phyloP scores from a whole-genome alignment of 176 grass and related monocot species.

The Juncus effusus region DNA sequence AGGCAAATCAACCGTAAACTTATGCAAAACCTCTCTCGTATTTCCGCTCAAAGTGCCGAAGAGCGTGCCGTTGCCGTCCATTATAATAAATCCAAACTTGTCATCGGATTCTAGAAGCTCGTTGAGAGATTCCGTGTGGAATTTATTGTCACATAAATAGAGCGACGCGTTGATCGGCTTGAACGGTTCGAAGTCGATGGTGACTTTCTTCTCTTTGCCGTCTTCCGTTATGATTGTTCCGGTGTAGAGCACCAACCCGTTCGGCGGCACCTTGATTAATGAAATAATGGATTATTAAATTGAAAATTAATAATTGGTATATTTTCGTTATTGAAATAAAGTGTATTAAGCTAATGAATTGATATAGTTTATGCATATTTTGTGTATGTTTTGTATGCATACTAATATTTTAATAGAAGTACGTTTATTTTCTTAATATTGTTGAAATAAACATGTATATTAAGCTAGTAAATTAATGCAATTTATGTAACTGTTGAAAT shows the following conservation, averaged over 20 bases:
- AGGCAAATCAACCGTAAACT: slow-evolving; percentile 71
- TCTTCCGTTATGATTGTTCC: slow-evolving; percentile 68
- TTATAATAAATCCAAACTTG: slow-evolving; percentile 74
- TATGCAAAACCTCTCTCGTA: slow-evolving; percentile 69
- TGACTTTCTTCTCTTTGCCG: slow-evolving; percentile 82
- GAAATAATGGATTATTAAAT: too few relatives aligned
- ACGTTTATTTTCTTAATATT: too few relatives aligned
- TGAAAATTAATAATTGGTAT: too few relatives aligned
- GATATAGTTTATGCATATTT: too few relatives aligned
- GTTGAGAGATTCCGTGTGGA: slow-evolving; percentile 69
- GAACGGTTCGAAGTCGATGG: slow-evolving; percentile 34
- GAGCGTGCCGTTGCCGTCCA: slow-evolving; percentile 74
- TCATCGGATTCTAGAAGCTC: slow-evolving; percentile 78
- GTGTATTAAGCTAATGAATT: too few relatives aligned
- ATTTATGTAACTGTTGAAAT: too few relatives aligned
- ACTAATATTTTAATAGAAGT: too few relatives aligned
- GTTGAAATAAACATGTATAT: too few relatives aligned
- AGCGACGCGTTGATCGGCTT: slow-evolving; percentile 52
- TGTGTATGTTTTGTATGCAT: too few relatives aligned
- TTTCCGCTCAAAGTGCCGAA: slow-evolving; percentile 71
- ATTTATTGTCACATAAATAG: slow-evolving; percentile 74
- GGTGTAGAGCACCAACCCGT: slow-evolving; percentile 67
- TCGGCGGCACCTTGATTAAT: slow-evolving; percentile 37
- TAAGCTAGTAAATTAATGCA: too few relatives aligned
- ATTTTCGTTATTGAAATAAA: too few relatives aligned